Evolutionary conservation across 83 land plant species (phyloP).

Genomic region (Thuja plicata): DNA sequence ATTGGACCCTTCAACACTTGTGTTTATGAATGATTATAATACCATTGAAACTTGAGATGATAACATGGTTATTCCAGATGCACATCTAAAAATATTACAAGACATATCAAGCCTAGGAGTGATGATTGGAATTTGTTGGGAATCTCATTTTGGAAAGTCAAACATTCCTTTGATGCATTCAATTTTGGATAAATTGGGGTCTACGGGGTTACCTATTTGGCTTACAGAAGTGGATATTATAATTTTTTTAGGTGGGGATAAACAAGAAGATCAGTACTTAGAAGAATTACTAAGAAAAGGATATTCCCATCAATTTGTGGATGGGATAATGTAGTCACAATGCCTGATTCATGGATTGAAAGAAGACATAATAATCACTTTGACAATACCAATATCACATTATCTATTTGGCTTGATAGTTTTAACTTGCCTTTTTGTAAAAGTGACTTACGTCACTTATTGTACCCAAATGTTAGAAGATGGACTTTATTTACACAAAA

Average conservation of each 20-base stretch:
- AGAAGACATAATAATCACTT: too few relatives aligned
- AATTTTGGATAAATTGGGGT: conserved; percentile 57
- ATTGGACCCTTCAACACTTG: conserved; percentile 42
- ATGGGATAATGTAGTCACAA: conserved; percentile 73
- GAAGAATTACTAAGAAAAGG: conserved; percentile 69
- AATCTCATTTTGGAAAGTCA: conserved; percentile 57
- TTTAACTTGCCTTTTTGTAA: too few relatives aligned
- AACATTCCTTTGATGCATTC: conserved; percentile 65
- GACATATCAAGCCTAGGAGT: conserved; percentile 26
- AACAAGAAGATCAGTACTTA: conserved; percentile 50
- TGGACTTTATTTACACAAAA: too few relatives aligned
- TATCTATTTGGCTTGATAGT: too few relatives aligned
- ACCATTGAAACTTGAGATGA: conserved; percentile 61
- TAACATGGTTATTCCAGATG: conserved; percentile 27
- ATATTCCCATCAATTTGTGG: conserved; percentile 68
- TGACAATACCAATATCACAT: too few relatives aligned
- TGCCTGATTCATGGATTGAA: too few relatives aligned
- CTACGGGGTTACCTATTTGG: conserved; percentile 70
- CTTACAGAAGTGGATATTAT: conserved; percentile 70
- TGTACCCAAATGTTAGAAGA: too few relatives aligned
- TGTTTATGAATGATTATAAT: conserved; percentile 89
- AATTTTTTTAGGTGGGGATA: background rate
- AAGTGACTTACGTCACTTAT: too few relatives aligned
- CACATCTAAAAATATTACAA: conserved; percentile 42
- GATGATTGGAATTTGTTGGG: conserved; percentile 62